A percentile compares a stretch with the other conserved stretches of the same genome.
phyloP scores from a whole-genome alignment of 176 grass and related monocot genomes.

The Melocanna baccifera region DNA sequence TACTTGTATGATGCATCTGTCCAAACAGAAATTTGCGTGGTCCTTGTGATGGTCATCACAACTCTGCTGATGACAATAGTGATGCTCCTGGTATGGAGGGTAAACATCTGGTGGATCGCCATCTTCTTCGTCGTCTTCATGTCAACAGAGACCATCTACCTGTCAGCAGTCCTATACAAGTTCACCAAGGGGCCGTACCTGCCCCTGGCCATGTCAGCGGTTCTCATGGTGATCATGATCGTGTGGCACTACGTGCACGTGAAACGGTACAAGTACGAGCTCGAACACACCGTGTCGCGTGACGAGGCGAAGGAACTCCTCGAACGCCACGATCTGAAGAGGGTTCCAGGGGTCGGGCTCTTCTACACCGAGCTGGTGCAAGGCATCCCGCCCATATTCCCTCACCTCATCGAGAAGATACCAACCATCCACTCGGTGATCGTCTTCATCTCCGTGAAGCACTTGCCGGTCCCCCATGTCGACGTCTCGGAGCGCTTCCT shows the following conservation, averaged over 20 bases:
- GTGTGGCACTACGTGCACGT: conserved; percentile 81
- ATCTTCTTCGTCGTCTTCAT: conserved; percentile 56
- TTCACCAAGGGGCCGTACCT: conserved; percentile 54
- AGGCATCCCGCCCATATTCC: conserved; percentile 70
- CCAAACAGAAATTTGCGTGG: conserved; percentile 55
- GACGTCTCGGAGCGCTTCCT: conserved; percentile 55
- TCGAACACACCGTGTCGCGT: conserved; percentile 30
- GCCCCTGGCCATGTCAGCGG: conserved; percentile 35
- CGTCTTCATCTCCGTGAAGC: conserved; percentile 65
- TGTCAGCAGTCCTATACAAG: conserved; percentile 59
- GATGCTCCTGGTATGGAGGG: conserved; percentile 65
- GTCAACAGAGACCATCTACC: conserved; percentile 55
- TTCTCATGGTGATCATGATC: conserved; percentile 63
- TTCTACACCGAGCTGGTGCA: conserved; percentile 84
- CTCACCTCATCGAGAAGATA: conserved; percentile 64
- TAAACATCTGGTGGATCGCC: conserved; percentile 49
- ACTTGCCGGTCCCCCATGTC: conserved; percentile 42
- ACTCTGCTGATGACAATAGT: conserved; percentile 55
- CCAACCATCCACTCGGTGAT: conserved; percentile 53
- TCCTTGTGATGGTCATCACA: conserved; percentile 62
- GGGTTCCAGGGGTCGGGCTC: conserved; percentile 59
- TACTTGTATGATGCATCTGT: neutral
- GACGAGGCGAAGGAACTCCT: conserved; percentile 34
- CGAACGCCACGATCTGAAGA: conserved; percentile 10
- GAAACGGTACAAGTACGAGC: conserved; percentile 62